Percentiles rank a stretch among this genome's conserved stretches.
Evolutionary conservation across 805 yeast genomes (phyloP).

Genomic region (Candida pseudofarinosa): DNA sequence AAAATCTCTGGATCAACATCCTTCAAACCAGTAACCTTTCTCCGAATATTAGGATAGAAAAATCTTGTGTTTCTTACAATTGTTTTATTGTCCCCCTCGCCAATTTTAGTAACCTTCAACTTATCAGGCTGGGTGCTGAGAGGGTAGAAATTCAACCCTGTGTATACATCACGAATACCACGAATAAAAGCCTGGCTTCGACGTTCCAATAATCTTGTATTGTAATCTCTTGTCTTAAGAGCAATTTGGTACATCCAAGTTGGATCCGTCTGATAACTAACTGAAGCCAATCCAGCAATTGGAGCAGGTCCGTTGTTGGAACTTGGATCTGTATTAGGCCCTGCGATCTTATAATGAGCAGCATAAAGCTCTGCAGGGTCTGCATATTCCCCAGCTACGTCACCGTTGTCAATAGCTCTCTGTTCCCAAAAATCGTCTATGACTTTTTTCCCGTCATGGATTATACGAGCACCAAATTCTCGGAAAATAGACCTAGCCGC

Average conservation of each 20-base stretch:
- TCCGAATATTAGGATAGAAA: conserved; percentile 43
- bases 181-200: conserved; percentile 52
- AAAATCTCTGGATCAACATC: conserved; percentile 57
- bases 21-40: conserved; percentile 59
- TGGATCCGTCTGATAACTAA: conserved; percentile 51
- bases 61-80: conserved; percentile 45
- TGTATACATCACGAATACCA: conserved; percentile 75
- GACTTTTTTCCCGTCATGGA: conserved; percentile 75
- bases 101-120: conserved; percentile 25
- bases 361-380: conserved; percentile 56
- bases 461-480: conserved; percentile 86
- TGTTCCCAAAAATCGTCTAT: conserved; percentile 87
- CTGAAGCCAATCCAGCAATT: conserved; percentile 31
- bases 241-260: conserved; percentile 88
- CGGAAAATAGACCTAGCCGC: conserved; percentile 85
- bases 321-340: conserved; percentile 36
- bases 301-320: conserved; percentile 21
- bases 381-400: conserved; percentile 66
- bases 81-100: conserved; percentile 23
- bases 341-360: conserved; percentile 33
- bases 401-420: conserved; percentile 54
- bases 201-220: conserved; percentile 54
- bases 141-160: conserved; percentile 79
- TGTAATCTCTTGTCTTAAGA: conserved; percentile 67
- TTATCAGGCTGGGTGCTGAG: conserved; percentile 65